A percentile compares a stretch with the other conserved stretches of the same genome.
Evolutionary conservation across 163 green algal genomes (phyloP).

Genomic region (Smithsoniella earleae): DNA sequence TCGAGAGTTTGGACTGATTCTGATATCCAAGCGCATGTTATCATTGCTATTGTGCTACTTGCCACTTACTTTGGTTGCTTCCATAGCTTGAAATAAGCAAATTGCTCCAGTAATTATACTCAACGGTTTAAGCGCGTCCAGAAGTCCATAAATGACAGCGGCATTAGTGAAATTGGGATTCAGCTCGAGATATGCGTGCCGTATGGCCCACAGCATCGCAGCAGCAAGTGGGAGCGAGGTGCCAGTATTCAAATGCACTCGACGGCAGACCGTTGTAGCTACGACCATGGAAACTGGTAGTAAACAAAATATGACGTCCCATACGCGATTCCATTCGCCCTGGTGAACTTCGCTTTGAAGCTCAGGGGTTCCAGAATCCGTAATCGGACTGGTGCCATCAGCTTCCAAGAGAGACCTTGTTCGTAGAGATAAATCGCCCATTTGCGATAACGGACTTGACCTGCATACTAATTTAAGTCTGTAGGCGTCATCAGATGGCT

Average conservation of each 20-base stretch:
- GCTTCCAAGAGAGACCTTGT: no score
- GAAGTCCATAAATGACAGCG: slow-evolving; percentile 7
- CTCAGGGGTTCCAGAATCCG: no score
- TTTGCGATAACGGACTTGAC: no score
- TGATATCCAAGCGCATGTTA: no score
- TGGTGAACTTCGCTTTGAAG: no score
- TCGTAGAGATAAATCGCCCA: no score
- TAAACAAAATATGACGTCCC: slow-evolving; percentile 39
- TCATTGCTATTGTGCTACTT: no score
- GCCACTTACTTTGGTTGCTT: slow-evolving; percentile 37
- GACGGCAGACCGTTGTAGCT: slow-evolving; percentile 31
- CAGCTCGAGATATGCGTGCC: slow-evolving; percentile 35
- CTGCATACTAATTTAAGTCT: no score
- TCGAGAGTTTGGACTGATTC: no score
- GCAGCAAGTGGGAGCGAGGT: slow-evolving; percentile 35
- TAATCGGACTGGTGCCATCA: no score
- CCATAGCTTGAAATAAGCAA: slow-evolving; percentile 39
- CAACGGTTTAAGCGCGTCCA: slow-evolving; percentile 33
- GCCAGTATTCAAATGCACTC: slow-evolving; percentile 30
- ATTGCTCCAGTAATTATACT: slow-evolving; percentile 36
- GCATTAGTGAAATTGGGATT: neutral
- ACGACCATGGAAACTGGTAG: slow-evolving; percentile 38
- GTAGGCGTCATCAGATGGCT: no score
- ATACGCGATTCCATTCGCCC: neutral
- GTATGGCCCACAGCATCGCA: slow-evolving; percentile 35